A percentile compares a stretch with the other conserved stretches of the same genome.
These are phyloP conservation scores for Pseudocercospora crystallina DNA, from an alignment of 2,329 filamentous ascomycete genomes.

Conservation along the genomic window DNA sequence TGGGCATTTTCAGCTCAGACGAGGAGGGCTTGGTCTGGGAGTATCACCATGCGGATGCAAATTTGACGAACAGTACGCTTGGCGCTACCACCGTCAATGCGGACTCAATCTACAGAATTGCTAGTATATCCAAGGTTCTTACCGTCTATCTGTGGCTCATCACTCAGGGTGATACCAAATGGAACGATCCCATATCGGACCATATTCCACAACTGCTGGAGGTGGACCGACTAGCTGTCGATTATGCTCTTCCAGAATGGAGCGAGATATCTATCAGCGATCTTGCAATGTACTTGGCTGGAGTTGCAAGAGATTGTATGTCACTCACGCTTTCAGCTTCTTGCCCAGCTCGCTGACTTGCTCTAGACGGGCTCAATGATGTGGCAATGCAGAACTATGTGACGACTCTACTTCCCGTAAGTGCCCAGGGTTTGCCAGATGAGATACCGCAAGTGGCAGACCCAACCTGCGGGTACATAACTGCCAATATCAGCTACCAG, in stretches of 20 bases:
- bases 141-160: slow-evolving; percentile 24
- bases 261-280: slow-evolving; percentile 49
- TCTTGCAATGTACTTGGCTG: slow-evolving; percentile 49
- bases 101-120: slow-evolving; percentile 22
- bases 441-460: slow-evolving; percentile 9
- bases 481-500: slow-evolving; percentile 11
- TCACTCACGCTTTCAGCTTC: not conserved
- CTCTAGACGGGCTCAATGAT: slow-evolving; percentile 18
- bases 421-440: slow-evolving; percentile 36
- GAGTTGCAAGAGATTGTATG: slow-evolving; percentile 34
- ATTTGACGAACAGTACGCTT: slow-evolving; percentile 12
- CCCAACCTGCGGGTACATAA: slow-evolving; percentile 19
- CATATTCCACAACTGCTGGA: slow-evolving; percentile 43
- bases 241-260: slow-evolving; percentile 45
- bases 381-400: slow-evolving; percentile 13
- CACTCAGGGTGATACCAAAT: slow-evolving; percentile 16
- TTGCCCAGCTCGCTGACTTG: not conserved
- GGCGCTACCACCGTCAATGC: slow-evolving; percentile 18
- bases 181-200: slow-evolving; percentile 42
- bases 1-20: slow-evolving; percentile 18
- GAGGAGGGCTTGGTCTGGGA: slow-evolving; percentile 16
- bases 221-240: slow-evolving; percentile 30
- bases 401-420: slow-evolving; percentile 4
- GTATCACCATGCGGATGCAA: slow-evolving; percentile 17
- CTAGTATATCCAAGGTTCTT: slow-evolving; percentile 21